Evolutionary conservation across 805 yeast species (phyloP).

Genomic region (Gaillardinia entomophila): DNA sequence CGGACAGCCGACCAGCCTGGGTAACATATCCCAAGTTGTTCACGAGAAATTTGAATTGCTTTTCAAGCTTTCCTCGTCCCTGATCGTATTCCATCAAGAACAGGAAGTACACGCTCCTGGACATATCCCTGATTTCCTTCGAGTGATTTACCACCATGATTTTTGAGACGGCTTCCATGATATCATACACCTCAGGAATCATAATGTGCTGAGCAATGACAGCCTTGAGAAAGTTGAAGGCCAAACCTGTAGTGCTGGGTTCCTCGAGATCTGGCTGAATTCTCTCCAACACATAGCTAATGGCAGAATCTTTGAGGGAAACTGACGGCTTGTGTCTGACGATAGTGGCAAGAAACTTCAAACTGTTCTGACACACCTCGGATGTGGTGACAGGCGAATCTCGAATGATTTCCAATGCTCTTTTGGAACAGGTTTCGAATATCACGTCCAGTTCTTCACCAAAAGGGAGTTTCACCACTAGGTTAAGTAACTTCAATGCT

Average conservation of each 20-base stretch:
- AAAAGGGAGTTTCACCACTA: constrained; percentile 58
- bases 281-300: constrained; percentile 66
- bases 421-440: constrained; percentile 58
- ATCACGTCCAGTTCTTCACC: constrained; percentile 43
- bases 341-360: constrained; percentile 67
- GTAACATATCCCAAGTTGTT: constrained; percentile 80
- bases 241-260: constrained; percentile 82
- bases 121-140: constrained; percentile 72
- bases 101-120: constrained; percentile 76
- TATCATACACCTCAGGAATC: constrained; percentile 86
- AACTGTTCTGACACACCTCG: constrained; percentile 73
- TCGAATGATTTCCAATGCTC: constrained; percentile 57
- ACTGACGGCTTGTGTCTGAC: constrained; percentile 65
- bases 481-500: constrained; percentile 56
- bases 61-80: constrained; percentile 77
- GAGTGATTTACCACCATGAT: constrained; percentile 90
- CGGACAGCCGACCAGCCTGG: constrained; percentile 81
- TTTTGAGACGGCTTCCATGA: constrained; percentile 72
- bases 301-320: constrained; percentile 60
- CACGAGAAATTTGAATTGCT: constrained; percentile 75
- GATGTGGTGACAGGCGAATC: constrained; percentile 73
- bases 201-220: constrained; percentile 66
- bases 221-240: constrained; percentile 77
- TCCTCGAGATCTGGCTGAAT: constrained; percentile 86
- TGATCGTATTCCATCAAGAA: constrained; percentile 94